Conservation (phyloP, 805 yeast species). For the Monosporozyma aquatica region DNA sequence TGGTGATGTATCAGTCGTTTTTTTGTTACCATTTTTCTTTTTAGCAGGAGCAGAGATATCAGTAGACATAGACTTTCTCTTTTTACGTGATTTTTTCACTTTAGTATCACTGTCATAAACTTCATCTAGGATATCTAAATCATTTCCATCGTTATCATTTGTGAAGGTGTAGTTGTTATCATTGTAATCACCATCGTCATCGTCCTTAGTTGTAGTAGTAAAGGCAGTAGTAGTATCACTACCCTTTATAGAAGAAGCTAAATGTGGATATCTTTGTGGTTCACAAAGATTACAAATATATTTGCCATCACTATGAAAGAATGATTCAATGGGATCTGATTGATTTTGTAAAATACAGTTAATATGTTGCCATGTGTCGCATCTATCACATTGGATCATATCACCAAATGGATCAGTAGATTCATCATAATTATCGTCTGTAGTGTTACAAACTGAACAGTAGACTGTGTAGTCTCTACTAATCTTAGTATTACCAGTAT, state of each 20-base stretch:
- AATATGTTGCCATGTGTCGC: slow-evolving; percentile 67
- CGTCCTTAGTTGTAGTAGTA: slow-evolving; percentile 17
- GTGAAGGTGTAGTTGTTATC: not conserved
- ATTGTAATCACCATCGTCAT: slow-evolving; percentile 3
- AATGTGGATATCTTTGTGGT: slow-evolving; percentile 32
- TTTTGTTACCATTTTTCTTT: too few species aligned
- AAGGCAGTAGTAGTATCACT: too few species aligned
- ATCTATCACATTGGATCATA: slow-evolving; percentile 59
- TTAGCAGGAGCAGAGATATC: too few species aligned
- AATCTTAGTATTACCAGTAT: slow-evolving; percentile 13
- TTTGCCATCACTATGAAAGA: slow-evolving; percentile 34
- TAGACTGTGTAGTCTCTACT: slow-evolving; percentile 38
- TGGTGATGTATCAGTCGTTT: too few species aligned
- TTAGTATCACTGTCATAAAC: not conserved
- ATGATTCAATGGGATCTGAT: slow-evolving; percentile 15
- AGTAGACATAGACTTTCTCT: not conserved
- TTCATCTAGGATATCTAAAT: not conserved
- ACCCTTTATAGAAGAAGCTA: slow-evolving; percentile 13
- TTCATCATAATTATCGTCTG: slow-evolving; percentile 48
- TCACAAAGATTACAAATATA: slow-evolving; percentile 51
- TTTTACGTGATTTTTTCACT: slow-evolving; percentile 5
- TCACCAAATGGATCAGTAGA: slow-evolving; percentile 42
- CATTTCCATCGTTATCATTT: not conserved
- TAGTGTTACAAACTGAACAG: slow-evolving; percentile 56
- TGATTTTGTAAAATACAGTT: slow-evolving; percentile 43